phyloP scores from a whole-genome alignment of 768 basidiomycete species.

The Postia placenta region DNA sequence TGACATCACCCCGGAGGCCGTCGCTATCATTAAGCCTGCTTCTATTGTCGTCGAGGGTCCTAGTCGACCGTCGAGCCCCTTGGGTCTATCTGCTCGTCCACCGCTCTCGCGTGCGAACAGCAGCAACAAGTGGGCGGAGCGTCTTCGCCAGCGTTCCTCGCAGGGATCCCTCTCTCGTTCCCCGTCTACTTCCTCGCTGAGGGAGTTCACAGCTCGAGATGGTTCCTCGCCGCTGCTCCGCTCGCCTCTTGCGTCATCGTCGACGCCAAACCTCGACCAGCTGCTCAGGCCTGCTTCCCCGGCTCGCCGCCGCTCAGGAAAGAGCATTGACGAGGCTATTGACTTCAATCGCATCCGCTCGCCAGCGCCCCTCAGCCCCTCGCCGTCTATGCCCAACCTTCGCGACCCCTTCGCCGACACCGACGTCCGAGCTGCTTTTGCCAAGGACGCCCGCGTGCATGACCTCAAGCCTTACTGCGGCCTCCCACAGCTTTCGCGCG shows the following conservation, averaged over 20 bases:
- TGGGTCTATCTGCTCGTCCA: not conserved
- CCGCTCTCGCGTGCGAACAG: not conserved
- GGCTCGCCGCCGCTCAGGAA: not conserved
- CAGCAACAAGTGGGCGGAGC: not conserved
- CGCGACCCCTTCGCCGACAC: not conserved
- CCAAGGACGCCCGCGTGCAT: not conserved
- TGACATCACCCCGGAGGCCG: no score
- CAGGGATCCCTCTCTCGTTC: not conserved
- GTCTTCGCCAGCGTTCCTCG: not conserved
- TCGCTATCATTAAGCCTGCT: no score
- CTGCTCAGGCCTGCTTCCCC: not conserved
- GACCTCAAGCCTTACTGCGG: not conserved
- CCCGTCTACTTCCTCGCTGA: not conserved
- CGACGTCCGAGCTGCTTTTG: not conserved
- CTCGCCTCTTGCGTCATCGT: not conserved
- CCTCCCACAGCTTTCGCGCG: not conserved
- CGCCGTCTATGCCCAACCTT: not conserved
- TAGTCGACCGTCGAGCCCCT: not conserved
- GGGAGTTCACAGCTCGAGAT: no score
- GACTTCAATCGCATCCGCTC: conserved; percentile 9
- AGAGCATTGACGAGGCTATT: conserved; percentile 5
- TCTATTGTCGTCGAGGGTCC: no score
- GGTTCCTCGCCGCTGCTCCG: not conserved
- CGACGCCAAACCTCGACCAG: not conserved
- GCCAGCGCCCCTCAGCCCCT: not conserved